A percentile compares a stretch with the other conserved stretches of the same genome.
These are phyloP conservation scores for Pharus latifolius DNA, from an alignment of 176 grass and related monocot species.

Conservation along the genomic window DNA sequence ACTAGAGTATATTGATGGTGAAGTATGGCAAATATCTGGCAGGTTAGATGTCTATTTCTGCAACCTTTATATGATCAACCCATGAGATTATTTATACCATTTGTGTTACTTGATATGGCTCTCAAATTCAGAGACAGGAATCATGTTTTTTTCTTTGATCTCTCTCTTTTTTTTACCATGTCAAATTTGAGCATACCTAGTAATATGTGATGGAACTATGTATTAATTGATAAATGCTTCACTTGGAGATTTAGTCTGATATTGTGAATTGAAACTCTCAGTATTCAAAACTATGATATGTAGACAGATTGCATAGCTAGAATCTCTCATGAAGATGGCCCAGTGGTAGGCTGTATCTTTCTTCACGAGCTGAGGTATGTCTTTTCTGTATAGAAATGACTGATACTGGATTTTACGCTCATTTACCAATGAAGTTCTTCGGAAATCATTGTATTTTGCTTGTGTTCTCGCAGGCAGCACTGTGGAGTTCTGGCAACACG, in stretches of 20 bases:
- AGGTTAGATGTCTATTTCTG: conserved; percentile 44
- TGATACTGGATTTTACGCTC: neutral
- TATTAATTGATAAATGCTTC: neutral
- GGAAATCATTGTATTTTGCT: neutral
- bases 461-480: conserved; percentile 26
- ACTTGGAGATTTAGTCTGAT: neutral
- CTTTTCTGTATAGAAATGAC: neutral
- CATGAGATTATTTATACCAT: neutral
- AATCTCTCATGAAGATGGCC: conserved; percentile 68
- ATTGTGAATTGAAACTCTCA: conserved; percentile 14
- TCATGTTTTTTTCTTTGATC: neutral
- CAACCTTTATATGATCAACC: neutral
- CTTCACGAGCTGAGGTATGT: conserved; percentile 75
- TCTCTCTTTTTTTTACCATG: neutral
- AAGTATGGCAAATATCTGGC: conserved; percentile 98
- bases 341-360: conserved; percentile 67
- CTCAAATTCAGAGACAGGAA: too few species aligned
- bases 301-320: conserved; percentile 99
- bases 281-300: conserved; percentile 21
- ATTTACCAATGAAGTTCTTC: neutral
- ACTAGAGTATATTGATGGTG: conserved; percentile 86
- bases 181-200: neutral
- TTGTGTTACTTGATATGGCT: neutral
- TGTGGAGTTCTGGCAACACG: conserved; percentile 35
- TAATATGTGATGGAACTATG: neutral